Conservation (phyloP, 1,284 basidiomycete genomes). For the Sporisorium scitamineum region DNA sequence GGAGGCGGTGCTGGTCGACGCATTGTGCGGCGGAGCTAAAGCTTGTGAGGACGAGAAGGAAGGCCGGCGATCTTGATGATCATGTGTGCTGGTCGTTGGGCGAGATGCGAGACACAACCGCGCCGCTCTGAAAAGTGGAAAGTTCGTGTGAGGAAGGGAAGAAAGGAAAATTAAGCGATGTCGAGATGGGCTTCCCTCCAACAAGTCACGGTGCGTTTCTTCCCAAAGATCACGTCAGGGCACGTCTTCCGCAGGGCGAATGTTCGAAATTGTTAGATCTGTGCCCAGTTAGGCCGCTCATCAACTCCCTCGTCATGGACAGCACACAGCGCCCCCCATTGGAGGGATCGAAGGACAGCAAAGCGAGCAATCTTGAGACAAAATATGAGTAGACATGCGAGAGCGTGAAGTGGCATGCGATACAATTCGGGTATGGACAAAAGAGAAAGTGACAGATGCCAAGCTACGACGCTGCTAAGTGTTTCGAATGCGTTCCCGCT, state of each 20-base stretch:
- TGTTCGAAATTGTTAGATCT: slow-evolving; percentile 6
- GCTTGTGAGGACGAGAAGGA: neutral
- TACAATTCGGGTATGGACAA: neutral
- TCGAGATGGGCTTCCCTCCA: neutral
- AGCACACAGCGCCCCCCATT: neutral
- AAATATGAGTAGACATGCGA: neutral
- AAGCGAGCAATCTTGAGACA: neutral
- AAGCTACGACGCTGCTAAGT: neutral
- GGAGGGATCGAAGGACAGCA: neutral
- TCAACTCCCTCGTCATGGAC: neutral
- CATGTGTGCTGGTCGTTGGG: slow-evolving; percentile 11
- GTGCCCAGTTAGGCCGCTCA: neutral
- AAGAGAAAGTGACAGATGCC: neutral
- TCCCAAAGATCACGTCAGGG: slow-evolving; percentile 22
- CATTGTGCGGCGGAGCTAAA: slow-evolving; percentile 17
- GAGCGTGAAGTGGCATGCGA: no score
- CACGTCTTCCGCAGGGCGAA: neutral
- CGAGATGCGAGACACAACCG: neutral
- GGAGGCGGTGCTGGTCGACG: slow-evolving; percentile 33
- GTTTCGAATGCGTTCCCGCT: slow-evolving; percentile 47
- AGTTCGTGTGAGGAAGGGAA: neutral
- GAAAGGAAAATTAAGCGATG: neutral
- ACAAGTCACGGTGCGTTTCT: slow-evolving; percentile 18
- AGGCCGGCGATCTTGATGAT: neutral
- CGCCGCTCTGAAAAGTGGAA: neutral